These are phyloP conservation scores for Solanum etuberosum DNA, from an alignment of 257 asterid species.

Conservation along the genomic window DNA sequence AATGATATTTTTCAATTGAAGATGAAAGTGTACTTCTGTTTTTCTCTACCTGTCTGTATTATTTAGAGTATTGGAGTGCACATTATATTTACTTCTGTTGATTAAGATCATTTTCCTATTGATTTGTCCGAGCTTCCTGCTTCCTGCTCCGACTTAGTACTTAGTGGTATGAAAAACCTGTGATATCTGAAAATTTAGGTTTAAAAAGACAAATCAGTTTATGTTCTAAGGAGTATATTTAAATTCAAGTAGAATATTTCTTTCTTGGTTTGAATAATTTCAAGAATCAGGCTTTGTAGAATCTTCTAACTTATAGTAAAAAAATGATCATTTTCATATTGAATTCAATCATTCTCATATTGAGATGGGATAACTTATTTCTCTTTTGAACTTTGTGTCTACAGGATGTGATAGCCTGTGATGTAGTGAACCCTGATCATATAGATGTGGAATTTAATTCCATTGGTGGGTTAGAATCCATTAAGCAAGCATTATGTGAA, in stretches of 20 bases:
- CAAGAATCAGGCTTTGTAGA: not conserved
- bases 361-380: not conserved
- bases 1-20: not conserved
- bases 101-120: not conserved
- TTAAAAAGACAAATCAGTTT: not conserved
- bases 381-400: not conserved
- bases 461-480: slow-evolving; percentile 84
- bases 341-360: not conserved
- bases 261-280: not conserved
- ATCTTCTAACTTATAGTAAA: not conserved
- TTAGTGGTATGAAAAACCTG: not conserved
- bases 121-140: not conserved
- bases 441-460: slow-evolving; percentile 73
- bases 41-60: not conserved
- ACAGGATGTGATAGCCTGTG: slow-evolving; percentile 93
- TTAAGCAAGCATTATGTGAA: slow-evolving; percentile 63
- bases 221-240: not conserved
- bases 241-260: not conserved
- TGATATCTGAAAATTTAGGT: not conserved
- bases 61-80: not conserved
- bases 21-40: not conserved
- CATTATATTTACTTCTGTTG: not conserved
- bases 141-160: not conserved
- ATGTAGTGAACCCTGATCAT: slow-evolving; percentile 77
- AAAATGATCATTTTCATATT: not conserved